phyloP scores from a whole-genome alignment of 176 grass and related monocot genomes.

The Zoysia japonica region DNA sequence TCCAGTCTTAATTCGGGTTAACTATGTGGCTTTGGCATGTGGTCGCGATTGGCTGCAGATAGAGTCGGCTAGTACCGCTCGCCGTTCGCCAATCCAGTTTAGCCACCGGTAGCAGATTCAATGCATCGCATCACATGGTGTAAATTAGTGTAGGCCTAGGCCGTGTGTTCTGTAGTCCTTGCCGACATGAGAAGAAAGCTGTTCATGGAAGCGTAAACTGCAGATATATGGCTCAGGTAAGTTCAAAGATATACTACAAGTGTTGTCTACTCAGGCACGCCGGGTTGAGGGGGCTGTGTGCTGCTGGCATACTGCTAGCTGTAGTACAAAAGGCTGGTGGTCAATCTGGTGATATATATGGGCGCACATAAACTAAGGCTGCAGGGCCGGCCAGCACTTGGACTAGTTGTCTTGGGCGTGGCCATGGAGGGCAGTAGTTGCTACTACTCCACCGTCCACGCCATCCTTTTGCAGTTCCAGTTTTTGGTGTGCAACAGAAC shows the following conservation, averaged over 20 bases:
- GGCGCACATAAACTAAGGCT: no score
- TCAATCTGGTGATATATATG: no score
- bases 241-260: no score
- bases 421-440: no score
- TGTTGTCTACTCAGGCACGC: no score
- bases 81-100: neutral
- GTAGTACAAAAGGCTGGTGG: no score
- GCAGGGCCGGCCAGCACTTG: no score
- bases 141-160: neutral
- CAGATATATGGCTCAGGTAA: neutral
- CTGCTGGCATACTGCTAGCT: neutral
- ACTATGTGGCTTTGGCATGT: neutral
- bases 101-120: slow-evolving; percentile 9
- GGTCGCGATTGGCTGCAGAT: neutral
- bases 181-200: slow-evolving; percentile 40
- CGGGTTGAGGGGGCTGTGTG: neutral
- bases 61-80: neutral
- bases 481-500: neutral
- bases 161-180: neutral
- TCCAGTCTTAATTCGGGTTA: neutral
- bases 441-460: no score
- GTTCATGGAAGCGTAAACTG: neutral
- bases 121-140: slow-evolving; percentile 12
- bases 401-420: no score
- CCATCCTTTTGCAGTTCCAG: no score